Base-by-base conservation (phyloP, 768 basidiomycete genomes). In the Dioszegia hungarica region DNA sequence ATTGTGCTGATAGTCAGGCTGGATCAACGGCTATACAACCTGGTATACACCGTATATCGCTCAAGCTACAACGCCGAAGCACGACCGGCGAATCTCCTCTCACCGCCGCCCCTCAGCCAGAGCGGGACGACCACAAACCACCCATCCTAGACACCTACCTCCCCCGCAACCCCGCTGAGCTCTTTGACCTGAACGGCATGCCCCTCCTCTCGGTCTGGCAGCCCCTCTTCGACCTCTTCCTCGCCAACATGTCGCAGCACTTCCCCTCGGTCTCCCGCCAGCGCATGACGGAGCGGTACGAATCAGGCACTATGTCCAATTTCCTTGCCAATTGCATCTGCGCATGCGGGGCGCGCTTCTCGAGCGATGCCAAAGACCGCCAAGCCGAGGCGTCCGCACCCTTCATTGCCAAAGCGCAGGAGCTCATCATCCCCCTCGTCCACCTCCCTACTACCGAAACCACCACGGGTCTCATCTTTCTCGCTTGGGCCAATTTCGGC, bases 371-470 rank as follows among this genome's bases (percentile, higher is more conserved):
- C 5, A 64, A 54, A 28, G 57, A 45, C 33, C 61, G 55, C 20
- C 70, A 64, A 4, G 54, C 62, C 12, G 36, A 62, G 24, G 66
- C 68, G 22, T 56, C 66, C 20, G 62, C 64, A 11, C 67, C 72
- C 20, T 75, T 75, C 57, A 67, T 72, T 40, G 68, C 73, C n/a
- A 73, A 74, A 55, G 74, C 74, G 2, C 67, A 70, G 43, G 67
- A 72, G 36, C 53, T 73, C 4, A 51, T 70, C 25, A 62, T 73
- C 11, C 74, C 74, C 5, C 54, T 70, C 0, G 28, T 73, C n/a
- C 72, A 73, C 31, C 60, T 75, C 11, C 74, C 74, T 0, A 66
- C 70, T 0, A 62, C 62, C 33, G 74, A 75, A 49, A 68, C 64
- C 2, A 66, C 66, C 9, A 72, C 72, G 0, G 68, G 64, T 25